Percentiles rank a stretch among this genome's conserved stretches.
phyloP scores from a whole-genome alignment of 495 filamentous ascomycete genomes.

The Talaromyces thailandensis region DNA sequence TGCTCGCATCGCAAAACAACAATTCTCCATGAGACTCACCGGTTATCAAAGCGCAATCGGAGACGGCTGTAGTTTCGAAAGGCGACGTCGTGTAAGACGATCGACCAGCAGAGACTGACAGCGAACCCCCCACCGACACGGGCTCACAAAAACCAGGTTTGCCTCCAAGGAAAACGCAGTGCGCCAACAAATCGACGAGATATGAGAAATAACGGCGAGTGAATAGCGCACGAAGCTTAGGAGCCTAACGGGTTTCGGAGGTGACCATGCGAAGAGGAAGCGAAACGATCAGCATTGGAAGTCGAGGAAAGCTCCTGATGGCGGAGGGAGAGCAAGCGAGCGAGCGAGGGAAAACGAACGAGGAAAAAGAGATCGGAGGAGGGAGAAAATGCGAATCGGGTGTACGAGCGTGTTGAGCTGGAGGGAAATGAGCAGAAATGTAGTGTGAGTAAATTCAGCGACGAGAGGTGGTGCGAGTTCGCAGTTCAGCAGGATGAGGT shows the following conservation, averaged over 20 bases:
- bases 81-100: not conserved
- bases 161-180: not conserved
- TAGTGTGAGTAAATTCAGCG: not conserved
- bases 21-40: not conserved
- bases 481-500: constrained; percentile 15
- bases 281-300: constrained; percentile 5
- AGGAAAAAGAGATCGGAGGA: not conserved
- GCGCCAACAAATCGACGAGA: not conserved
- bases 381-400: constrained; percentile 6
- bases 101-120: not conserved
- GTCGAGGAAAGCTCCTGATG: constrained; percentile 3
- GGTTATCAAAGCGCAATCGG: not conserved
- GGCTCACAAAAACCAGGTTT: not conserved
- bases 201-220: not conserved
- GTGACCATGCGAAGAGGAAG: constrained; percentile 1
- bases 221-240: not conserved
- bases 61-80: not conserved
- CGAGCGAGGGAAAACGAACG: not conserved
- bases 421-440: not conserved
- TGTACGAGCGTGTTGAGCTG: constrained; percentile 2
- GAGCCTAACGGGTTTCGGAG: not conserved
- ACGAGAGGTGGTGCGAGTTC: constrained; percentile 8
- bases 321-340: constrained; percentile 5
- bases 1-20: not conserved
- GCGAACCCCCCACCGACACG: not conserved